phyloP scores from a whole-genome alignment of 148 eudicot species.

The Cornus florida region DNA sequence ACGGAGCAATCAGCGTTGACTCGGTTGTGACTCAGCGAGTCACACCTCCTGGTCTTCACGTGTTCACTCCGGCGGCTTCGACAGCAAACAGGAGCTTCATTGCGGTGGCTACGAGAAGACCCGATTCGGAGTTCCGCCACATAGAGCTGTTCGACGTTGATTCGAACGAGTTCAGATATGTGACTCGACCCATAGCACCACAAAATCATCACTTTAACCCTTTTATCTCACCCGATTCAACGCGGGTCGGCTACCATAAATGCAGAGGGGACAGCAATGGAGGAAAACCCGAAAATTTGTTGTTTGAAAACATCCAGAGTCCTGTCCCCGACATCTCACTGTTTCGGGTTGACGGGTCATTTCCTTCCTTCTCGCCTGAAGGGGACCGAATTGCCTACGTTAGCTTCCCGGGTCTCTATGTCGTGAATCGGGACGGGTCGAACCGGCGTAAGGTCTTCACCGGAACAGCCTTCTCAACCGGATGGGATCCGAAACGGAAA shows the following conservation, averaged over 20 bases:
- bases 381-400: constrained; percentile 73
- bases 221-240: constrained; percentile 60
- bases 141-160: constrained; percentile 67
- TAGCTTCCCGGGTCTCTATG: constrained; percentile 49
- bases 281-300: constrained; percentile 22
- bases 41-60: constrained; percentile 91
- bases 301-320: constrained; percentile 59
- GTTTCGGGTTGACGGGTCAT: constrained; percentile 74
- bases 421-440: constrained; percentile 67
- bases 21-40: constrained; percentile 62
- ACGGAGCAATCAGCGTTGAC: constrained; percentile 22
- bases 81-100: constrained; percentile 52
- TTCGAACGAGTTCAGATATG: constrained; percentile 38
- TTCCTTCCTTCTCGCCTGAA: constrained; percentile 76
- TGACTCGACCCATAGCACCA: constrained; percentile 60
- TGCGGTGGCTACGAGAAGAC: constrained; percentile 73
- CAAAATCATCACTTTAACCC: constrained; percentile 69
- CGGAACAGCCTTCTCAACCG: constrained; percentile 51
- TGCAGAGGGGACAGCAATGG: constrained; percentile 55
- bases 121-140: constrained; percentile 65
- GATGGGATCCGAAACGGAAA: constrained; percentile 71
- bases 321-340: constrained; percentile 46
- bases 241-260: constrained; percentile 70
- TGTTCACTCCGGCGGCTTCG: constrained; percentile 80
- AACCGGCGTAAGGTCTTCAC: constrained; percentile 38